Conservation (phyloP, 108 stramenopile genomes). For the Fistulifera pelliculosa region DNA sequence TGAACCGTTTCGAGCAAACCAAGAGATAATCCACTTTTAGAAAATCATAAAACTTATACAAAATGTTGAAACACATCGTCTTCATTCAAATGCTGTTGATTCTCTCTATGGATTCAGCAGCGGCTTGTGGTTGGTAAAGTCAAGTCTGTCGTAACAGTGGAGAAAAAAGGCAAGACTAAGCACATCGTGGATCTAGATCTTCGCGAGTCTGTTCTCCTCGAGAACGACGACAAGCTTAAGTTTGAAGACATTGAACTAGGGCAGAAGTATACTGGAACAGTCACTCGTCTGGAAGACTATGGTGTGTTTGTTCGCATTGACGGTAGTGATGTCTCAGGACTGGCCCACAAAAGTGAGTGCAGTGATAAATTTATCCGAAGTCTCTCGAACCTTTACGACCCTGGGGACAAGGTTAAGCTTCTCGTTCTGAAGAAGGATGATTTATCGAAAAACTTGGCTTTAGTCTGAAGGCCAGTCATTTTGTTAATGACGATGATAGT, state of each 20-base stretch:
- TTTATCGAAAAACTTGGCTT: constrained; percentile 55
- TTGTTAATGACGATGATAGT: constrained; percentile 65
- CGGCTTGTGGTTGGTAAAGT: constrained; percentile 89
- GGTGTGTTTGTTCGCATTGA: constrained; percentile 90
- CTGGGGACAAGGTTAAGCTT: constrained; percentile 91
- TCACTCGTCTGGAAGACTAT: constrained; percentile 78
- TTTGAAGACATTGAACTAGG: constrained; percentile 70
- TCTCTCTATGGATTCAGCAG: no score
- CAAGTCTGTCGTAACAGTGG: constrained; percentile 27
- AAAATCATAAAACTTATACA: no score
- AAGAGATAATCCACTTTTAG: no score
- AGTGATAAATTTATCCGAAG: constrained; percentile 78
- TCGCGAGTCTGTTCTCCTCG: constrained; percentile 66
- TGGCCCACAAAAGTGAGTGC: constrained; percentile 88
- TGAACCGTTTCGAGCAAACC: no score
- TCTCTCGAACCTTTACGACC: constrained; percentile 67
- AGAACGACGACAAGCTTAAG: constrained; percentile 36
- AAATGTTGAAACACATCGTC: no score
- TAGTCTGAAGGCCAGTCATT: constrained; percentile 91
- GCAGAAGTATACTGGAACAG: constrained; percentile 77
- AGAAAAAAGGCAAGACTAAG: constrained; percentile 14
- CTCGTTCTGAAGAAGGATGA: constrained; percentile 79
- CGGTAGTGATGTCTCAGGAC: constrained; percentile 78
- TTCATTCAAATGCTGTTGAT: no score
- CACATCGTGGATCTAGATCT: constrained; percentile 65